phyloP scores from a whole-genome alignment of 1,284 basidiomycete species.

The Tetrapyrgos nigripes region DNA sequence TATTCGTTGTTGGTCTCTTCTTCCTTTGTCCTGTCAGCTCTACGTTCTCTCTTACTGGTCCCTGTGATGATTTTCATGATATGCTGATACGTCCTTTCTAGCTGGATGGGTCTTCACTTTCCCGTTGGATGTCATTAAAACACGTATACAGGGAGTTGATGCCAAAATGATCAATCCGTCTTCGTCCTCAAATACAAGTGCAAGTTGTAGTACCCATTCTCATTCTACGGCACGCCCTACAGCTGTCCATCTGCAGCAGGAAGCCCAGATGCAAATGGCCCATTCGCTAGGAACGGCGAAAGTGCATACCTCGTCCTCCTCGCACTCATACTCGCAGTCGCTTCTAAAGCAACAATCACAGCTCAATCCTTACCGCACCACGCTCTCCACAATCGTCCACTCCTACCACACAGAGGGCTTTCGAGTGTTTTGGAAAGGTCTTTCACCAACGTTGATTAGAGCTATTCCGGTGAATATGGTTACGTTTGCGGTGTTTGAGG shows the following conservation, averaged over 20 bases:
- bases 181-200: not conserved
- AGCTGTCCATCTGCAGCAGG: too few relatives aligned
- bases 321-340: not conserved
- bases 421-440: conserved; percentile 75
- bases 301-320: not conserved
- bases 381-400: conserved; percentile 59
- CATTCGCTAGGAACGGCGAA: too few relatives aligned
- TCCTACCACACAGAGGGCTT: conserved; percentile 73
- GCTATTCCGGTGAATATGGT: conserved; percentile 66
- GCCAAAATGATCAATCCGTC: not conserved
- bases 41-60: not conserved
- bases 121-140: conserved; percentile 88
- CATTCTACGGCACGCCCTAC: not conserved
- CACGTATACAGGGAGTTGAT: conserved; percentile 73
- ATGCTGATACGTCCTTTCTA: conserved; percentile 18
- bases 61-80: not conserved
- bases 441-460: conserved; percentile 78
- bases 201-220: too few relatives aligned
- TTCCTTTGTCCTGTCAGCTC: too few relatives aligned
- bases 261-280: too few relatives aligned
- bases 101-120: conserved; percentile 80
- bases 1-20: not conserved
- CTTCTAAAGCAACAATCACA: too few relatives aligned
- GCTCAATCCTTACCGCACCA: conserved; percentile 58
- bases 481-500: conserved; percentile 60